phyloP scores from a whole-genome alignment of 495 filamentous ascomycete species.

The Penicillium crystallinum region DNA sequence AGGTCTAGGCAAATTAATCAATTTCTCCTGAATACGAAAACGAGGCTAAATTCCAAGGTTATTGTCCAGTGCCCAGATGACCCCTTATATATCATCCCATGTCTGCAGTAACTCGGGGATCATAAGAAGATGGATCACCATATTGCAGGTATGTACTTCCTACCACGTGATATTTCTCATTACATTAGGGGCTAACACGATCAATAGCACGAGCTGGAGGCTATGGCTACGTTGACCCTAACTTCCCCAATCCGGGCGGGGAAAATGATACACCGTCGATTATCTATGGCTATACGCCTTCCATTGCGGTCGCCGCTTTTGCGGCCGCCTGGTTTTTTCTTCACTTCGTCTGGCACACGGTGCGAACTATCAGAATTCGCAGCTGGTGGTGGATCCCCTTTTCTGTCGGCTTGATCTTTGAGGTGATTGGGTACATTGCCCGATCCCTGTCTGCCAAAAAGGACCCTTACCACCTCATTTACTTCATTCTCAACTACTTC shows the following conservation, averaged over 20 bases:
- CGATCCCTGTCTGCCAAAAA: constrained; percentile 34
- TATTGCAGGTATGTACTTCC: background rate
- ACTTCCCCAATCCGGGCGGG: constrained; percentile 9
- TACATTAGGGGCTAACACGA: background rate
- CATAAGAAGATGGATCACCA: background rate
- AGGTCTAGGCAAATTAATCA: background rate
- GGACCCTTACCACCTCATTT: constrained; percentile 46
- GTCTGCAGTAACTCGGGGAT: background rate
- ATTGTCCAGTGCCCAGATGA: background rate
- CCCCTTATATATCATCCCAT: background rate
- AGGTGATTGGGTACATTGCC: constrained; percentile 42
- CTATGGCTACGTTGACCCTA: constrained; percentile 14
- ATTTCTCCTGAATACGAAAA: background rate
- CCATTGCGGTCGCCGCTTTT: constrained; percentile 10
- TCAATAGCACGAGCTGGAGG: constrained; percentile 1
- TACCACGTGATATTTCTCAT: background rate
- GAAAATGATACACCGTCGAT: constrained; percentile 9
- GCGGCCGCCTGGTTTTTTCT: constrained; percentile 14
- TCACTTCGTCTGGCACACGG: constrained; percentile 7
- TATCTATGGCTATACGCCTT: constrained; percentile 17
- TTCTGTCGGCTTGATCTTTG: constrained; percentile 46
- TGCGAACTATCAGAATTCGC: constrained; percentile 5
- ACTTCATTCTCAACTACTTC: constrained; percentile 55
- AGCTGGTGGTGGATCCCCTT: constrained; percentile 30
- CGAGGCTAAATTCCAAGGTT: background rate